These are phyloP conservation scores for Paraleonurus japonicus DNA, from an alignment of 257 asterid species.

Conservation along the genomic window DNA sequence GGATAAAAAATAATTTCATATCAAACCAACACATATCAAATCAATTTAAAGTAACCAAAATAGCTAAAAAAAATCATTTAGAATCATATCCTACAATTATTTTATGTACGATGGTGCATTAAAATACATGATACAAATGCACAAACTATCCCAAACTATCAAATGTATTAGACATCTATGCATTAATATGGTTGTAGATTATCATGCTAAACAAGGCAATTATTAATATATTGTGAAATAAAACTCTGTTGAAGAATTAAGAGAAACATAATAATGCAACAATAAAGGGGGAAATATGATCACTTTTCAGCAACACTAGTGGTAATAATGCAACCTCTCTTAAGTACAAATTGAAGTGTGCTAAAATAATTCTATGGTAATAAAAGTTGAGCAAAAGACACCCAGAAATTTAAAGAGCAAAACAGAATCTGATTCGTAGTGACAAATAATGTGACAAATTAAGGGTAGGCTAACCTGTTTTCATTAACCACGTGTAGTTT, in stretches of 20 bases:
- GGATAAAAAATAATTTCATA: background rate
- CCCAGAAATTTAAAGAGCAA: background rate
- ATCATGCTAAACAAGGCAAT: background rate
- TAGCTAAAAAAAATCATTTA: too few relatives aligned
- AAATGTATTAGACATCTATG: background rate
- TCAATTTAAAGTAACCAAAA: background rate
- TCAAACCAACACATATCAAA: background rate
- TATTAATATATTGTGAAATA: background rate
- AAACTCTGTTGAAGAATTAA: background rate
- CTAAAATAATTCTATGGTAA: slow-evolving; percentile 3
- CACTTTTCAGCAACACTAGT: slow-evolving; percentile 13
- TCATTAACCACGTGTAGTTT: slow-evolving; percentile 32
- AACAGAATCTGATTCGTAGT: slow-evolving; percentile 6
- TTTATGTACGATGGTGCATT: background rate
- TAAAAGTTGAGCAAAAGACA: slow-evolving; percentile 21
- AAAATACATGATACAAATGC: background rate
- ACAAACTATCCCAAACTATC: too few relatives aligned
- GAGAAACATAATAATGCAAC: slow-evolving; percentile 12
- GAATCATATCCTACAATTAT: background rate
- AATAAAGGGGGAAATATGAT: background rate
- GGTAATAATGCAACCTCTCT: slow-evolving; percentile 17
- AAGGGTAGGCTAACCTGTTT: slow-evolving; percentile 20
- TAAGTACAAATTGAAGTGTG: slow-evolving; percentile 20
- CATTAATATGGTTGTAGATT: background rate
- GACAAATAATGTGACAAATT: slow-evolving; percentile 37